Base-by-base conservation (phyloP, 176 grass and related monocot species). In the Avena insularis region DNA sequence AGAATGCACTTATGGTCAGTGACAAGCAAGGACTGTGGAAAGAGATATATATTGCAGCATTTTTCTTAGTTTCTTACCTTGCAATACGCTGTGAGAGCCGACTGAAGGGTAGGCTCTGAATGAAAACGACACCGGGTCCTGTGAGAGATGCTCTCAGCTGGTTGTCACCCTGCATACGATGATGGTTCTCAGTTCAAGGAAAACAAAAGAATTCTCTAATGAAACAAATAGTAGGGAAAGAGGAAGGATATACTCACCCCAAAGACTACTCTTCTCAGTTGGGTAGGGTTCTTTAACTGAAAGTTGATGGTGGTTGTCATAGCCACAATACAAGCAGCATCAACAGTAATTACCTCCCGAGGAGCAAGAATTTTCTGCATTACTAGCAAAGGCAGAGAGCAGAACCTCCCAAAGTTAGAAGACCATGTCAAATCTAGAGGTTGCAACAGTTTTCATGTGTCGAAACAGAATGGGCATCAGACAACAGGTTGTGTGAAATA, bases 71-170 rank as follows among this genome's bases (percentile, higher is more conserved):
- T 50, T 50, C 49, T 83, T 92, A 97, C 92, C 95, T 94, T 12
- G 97, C 92, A 20, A 99, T 96, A 63, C 97, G 92, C 50, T 99
- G 94, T 58, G 94, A 94, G 66, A 99, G 92, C 3, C 92, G 89
- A 64, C 80, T 85, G 68, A 99, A 96, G 16, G 97, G 97, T 21
- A 99, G 78, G 79, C 92, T 96, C 89, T 99, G 94, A 83, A 99
- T 99, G 75, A 99, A 96, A 67, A 99, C 97, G 46, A 99, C 89
- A 66, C 94, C 97, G 15, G 97, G 97, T 68, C 97, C 97, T 12
- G 94, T 93, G 54, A 99, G 87, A 82, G 92, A 89, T 55, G 89
- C 92, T 87, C 74, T 85, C 53, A 99, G 83, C 85, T 94, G 92
- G 79, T 93, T 94, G 33, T 90, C 90, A 4, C 89, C 92, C 97